Percentiles rank a stretch among this genome's conserved stretches.
Evolutionary conservation across 371 early-diverging fungal species (phyloP).

Genomic region (Mortierella sp.): DNA sequence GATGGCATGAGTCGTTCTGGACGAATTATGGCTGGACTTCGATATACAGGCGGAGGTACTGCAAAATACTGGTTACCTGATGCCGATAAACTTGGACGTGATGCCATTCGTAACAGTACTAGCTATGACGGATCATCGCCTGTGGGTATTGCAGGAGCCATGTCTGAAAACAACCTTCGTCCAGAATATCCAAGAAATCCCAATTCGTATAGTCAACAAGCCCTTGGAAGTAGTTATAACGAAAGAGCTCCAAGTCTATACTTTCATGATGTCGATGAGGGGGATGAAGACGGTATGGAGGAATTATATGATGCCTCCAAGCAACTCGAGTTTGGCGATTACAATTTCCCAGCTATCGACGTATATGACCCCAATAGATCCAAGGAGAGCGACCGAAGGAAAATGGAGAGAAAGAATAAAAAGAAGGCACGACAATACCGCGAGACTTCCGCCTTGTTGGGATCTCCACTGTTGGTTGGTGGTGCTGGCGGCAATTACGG

Average conservation of each 20-base stretch:
- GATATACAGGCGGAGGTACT: slow-evolving; percentile 81
- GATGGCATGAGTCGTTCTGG: slow-evolving; percentile 70
- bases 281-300: slow-evolving; percentile 34
- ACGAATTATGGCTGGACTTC: slow-evolving; percentile 82
- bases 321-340: slow-evolving; percentile 43
- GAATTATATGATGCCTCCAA: slow-evolving; percentile 43
- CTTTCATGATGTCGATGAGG: slow-evolving; percentile 40
- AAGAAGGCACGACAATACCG: slow-evolving; percentile 34
- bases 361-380: slow-evolving; percentile 40
- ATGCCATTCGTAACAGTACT: background rate
- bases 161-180: slow-evolving; percentile 8
- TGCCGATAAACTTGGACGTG: slow-evolving; percentile 17
- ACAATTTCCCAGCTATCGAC: slow-evolving; percentile 45
- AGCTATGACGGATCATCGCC: background rate
- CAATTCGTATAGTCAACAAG: slow-evolving; percentile 29
- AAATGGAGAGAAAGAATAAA: slow-evolving; percentile 47
- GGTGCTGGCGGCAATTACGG: too few species aligned
- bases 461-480: background rate
- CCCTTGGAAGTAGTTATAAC: slow-evolving; percentile 10
- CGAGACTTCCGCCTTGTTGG: slow-evolving; percentile 20
- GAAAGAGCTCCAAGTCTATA: slow-evolving; percentile 41
- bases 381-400: slow-evolving; percentile 42
- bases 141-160: background rate
- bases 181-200: slow-evolving; percentile 26
- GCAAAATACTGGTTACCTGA: slow-evolving; percentile 80